Base-by-base conservation (phyloP, 2,329 filamentous ascomycete species). In the Thelonectria discophora region DNA sequence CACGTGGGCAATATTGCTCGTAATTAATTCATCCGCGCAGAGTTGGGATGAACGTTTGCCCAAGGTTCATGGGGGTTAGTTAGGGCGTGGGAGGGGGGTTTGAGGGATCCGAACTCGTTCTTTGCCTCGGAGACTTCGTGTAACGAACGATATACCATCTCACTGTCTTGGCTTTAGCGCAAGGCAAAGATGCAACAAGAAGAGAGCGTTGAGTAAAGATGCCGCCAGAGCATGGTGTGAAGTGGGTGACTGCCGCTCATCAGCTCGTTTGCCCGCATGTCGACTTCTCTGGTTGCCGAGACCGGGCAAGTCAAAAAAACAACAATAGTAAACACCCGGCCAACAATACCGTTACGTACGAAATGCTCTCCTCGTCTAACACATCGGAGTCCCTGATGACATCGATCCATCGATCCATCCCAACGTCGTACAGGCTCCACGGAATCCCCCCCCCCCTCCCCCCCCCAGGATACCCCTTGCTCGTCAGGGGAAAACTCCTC, bases 11-110 rank as follows among this genome's bases (percentile, higher is more conserved):
- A n/a, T n/a, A n/a, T n/a, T n/a, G n/a, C n/a, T n/a, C n/a, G n/a
- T n/a, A n/a, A n/a, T n/a, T n/a, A n/a, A n/a, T n/a, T 34, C 52
- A 42, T 55, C 52, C 42, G n/a, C 40, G 42, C 20, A 17, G 52
- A 42, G 52, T 47, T 55, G 18, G 52, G 52, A 55, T 40, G 52
- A 55, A 18, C 42, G 39, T 42, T 10, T n/a, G 20, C 7, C 46
- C 17, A 17, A 3, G 39, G 39, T 2, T 5, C 10, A 42, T n/a
- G 39, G 11, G n/a, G n/a, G n/a, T n/a, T n/a, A n/a, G n/a, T n/a
- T 3, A 2, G 39, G 17, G 3, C 15, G 39, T 9, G 15, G 39
- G 39, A 42, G 39, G 4, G 24, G 7, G 24, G 24, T 4, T 30
- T 30, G 21, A 24, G 6, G 21, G 21, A 6, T 24, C 6, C 6